phyloP scores from a whole-genome alignment of 106 monocot genomes.

The Vanilla planifolia region DNA sequence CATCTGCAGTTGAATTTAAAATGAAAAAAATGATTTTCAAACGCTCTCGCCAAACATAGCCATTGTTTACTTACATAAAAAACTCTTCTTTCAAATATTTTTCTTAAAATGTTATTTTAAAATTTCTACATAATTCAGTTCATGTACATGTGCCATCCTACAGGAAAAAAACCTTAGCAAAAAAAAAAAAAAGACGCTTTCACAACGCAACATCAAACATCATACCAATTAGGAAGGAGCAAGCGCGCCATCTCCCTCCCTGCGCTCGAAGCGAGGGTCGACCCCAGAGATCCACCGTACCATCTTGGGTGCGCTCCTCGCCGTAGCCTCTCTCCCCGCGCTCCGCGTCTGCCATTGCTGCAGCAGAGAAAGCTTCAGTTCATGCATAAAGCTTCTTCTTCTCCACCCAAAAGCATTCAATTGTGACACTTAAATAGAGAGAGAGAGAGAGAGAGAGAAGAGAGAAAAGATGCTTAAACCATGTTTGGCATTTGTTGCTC shows the following conservation, averaged over 20 bases:
- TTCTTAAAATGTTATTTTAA: background rate
- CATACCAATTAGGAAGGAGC: slow-evolving; percentile 46
- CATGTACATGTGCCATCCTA: too few species aligned
- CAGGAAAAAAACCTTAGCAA: too few species aligned
- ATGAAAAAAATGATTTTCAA: background rate
- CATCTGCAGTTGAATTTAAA: background rate
- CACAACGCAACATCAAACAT: background rate
- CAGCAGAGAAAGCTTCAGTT: too few species aligned
- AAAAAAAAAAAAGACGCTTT: background rate
- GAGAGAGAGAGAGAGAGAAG: too few species aligned
- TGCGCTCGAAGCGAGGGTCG: slow-evolving; percentile 24
- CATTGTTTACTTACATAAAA: background rate
- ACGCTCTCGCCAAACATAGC: background rate
- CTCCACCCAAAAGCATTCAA: too few species aligned
- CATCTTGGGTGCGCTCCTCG: slow-evolving; percentile 31
- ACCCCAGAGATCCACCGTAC: slow-evolving; percentile 40
- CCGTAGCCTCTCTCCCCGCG: background rate
- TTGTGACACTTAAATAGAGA: too few species aligned
- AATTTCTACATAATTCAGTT: too few species aligned
- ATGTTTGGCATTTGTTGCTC: too few species aligned
- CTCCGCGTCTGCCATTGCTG: background rate
- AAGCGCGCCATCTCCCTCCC: slow-evolving; percentile 48
- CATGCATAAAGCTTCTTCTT: too few species aligned
- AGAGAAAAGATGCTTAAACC: too few species aligned
- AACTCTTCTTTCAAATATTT: background rate